phyloP scores from a whole-genome alignment of 1,284 basidiomycete species.

The Sutorius eximius region DNA sequence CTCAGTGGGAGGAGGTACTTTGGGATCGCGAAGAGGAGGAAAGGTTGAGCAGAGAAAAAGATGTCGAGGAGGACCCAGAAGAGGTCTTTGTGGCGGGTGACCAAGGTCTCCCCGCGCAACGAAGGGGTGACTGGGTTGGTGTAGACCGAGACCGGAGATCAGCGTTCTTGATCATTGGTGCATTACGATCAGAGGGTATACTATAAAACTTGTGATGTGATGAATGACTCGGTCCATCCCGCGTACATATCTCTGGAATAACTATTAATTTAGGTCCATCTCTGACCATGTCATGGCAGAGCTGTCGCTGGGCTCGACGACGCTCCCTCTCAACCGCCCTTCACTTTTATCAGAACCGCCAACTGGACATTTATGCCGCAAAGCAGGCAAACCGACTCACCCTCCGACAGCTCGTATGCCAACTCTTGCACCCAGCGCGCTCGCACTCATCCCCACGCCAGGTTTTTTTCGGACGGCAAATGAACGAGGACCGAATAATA shows the following conservation, averaged over 20 bases:
- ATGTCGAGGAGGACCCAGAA: constrained; percentile 33
- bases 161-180: constrained; percentile 74
- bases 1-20: constrained; percentile 75
- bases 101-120: constrained; percentile 46
- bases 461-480: constrained; percentile 75
- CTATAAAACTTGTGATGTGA: constrained; percentile 37
- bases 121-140: constrained; percentile 68
- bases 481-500: constrained; percentile 73
- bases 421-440: constrained; percentile 9
- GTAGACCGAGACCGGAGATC: constrained; percentile 73
- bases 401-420: constrained; percentile 75
- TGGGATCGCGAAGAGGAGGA: constrained; percentile 70
- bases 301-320: constrained; percentile 8
- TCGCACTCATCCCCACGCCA: constrained; percentile 24
- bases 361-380: constrained; percentile 79
- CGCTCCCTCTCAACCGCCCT: constrained; percentile 47
- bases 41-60: constrained; percentile 31
- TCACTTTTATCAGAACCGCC: constrained; percentile 86
- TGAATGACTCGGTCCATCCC: constrained; percentile 38
- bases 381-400: constrained; percentile 74
- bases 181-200: constrained; percentile 67
- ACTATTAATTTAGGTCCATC: neutral
- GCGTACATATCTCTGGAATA: neutral
- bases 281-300: constrained; percentile 31
- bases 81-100: constrained; percentile 56